Base-by-base conservation (phyloP, 805 yeast genomes). In the Candida patagonica region DNA sequence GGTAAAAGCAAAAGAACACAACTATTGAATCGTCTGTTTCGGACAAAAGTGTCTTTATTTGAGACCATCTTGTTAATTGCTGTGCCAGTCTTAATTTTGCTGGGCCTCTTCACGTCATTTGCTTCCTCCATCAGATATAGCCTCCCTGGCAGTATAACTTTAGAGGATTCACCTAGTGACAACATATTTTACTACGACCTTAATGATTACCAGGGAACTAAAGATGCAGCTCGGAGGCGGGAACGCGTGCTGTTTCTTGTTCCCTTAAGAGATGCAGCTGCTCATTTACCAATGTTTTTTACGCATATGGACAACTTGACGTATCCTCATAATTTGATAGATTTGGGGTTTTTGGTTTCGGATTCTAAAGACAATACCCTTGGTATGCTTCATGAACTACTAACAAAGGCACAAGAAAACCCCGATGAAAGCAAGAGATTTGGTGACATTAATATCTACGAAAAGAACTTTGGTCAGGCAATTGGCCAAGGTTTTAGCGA, bases 401-500 rank as follows among this genome's bases (percentile, higher is more conserved):
- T 88, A 47, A 64, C 66, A 43, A 74, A 64, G 20, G 66, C 83
- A 30, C 97, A 89, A 63, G 66, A 65, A 30, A 76, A 78, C 50
- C 69, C 74, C 19, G 79, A 84, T 62, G 61, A 63, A 16, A 43
- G 65, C n/a, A 66, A 72, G 66, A 73, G 78, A 44, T 84, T 83
- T 61, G 95, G 95, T 26, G 76, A 77, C 50, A 83, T 86, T 40
- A 95, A 86, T 59, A 85, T 87, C 38, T 86, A 73, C 60, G 80
- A 80, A 50, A 89, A 87, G 58, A 95, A 89, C 61, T 89, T 89
- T 57, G 97, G 97, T 37, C 96, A 87, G 59, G 73, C 76, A 35
- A 81, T 89, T 46, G 96, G 97, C 42, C 98, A 89, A 65, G 82
- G 94, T 13, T 89, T 89, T 57, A 74, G 84, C 42, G 98, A 92